These are phyloP conservation scores for Agrocybe chaxingu DNA, from an alignment of 768 basidiomycete genomes.

Conservation along the genomic window DNA sequence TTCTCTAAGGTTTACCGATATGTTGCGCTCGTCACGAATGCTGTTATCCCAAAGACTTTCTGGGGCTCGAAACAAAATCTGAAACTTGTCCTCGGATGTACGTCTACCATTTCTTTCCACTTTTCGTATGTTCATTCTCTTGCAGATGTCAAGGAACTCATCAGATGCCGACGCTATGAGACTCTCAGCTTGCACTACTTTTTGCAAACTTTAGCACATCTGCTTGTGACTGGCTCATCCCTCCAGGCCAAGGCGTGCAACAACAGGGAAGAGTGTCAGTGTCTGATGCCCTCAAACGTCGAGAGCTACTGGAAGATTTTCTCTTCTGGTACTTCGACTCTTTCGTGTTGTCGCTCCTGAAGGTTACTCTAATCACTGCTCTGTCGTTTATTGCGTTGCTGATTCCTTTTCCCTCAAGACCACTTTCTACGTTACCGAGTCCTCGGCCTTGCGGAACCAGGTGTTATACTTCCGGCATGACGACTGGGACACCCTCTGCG, in stretches of 20 bases:
- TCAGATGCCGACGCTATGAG: conserved; percentile 79
- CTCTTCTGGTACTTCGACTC: conserved; percentile 94
- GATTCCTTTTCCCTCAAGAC: conserved; percentile 45
- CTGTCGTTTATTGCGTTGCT: neutral
- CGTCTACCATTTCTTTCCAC: conserved; percentile 15
- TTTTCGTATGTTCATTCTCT: neutral
- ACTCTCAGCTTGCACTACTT: conserved; percentile 71
- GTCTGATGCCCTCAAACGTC: conserved; percentile 70
- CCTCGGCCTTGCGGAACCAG: conserved; percentile 77
- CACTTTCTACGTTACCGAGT: conserved; percentile 92
- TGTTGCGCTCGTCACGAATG: conserved; percentile 56
- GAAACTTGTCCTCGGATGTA: conserved; percentile 54
- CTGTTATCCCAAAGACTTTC: conserved; percentile 69
- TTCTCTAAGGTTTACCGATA: conserved; percentile 64
- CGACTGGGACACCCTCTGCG: conserved; percentile 84
- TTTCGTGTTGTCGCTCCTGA: conserved; percentile 75
- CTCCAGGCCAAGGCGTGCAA: conserved; percentile 30
- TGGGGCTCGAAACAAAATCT: conserved; percentile 79
- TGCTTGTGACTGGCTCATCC: conserved; percentile 79
- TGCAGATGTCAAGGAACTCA: conserved; percentile 71
- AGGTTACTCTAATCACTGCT: conserved; percentile 38
- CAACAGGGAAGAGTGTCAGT: conserved; percentile 51
- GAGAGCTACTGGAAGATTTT: conserved; percentile 84
- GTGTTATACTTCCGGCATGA: conserved; percentile 93
- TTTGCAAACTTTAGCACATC: conserved; percentile 72